Evolutionary conservation across 1,139 yeast species (phyloP), one percentile per base, ranked within the genome.

Genomic region (Yamadazyma triangularis): DNA sequence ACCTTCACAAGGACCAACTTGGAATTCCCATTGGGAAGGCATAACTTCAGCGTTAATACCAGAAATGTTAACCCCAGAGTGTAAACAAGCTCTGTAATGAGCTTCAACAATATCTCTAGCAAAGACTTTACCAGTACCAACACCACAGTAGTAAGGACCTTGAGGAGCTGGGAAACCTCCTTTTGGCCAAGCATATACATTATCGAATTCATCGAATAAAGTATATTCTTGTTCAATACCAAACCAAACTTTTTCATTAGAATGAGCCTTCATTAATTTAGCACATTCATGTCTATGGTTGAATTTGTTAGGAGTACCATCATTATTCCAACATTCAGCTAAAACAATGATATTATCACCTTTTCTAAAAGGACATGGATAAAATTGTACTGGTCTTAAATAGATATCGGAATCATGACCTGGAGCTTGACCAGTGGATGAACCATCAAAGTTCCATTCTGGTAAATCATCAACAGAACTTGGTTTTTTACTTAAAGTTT

Each of bases 1-100:
- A 56, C 98, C 98, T 44, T 66, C 77, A 69, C 96, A 87, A 44
- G 98, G 98, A 56, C 98, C 98, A 50, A 91, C 97, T 74, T 91
- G 98, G 85, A 85, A 91, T 73, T 91, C 98, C 98, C 98, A 91
- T 77, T 91, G 98, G 38, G 97, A 87, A 37, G 98, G 98, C 97
- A 91, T 91, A 46, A 91, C 98, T 74, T 91, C 98, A 50, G 98
- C 98, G 64, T 91, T 91, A 63, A 91, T 89, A 72, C 98, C 98
- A 35, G 95, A 83, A 48, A 89, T 80, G 58, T 74, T 70, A 49
- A 91, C 64, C 56, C 96, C 97, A 43, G 97, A 79, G 60, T 85
- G 83, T 44, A 91, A 74, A 73, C 96, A 88, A 43, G 98, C 98
- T 65, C 94, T 81, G 83, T 91, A 91, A 72, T 91, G 98, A 40